phyloP scores from a whole-genome alignment of 345 rosid species.

The Geranium brycei region DNA sequence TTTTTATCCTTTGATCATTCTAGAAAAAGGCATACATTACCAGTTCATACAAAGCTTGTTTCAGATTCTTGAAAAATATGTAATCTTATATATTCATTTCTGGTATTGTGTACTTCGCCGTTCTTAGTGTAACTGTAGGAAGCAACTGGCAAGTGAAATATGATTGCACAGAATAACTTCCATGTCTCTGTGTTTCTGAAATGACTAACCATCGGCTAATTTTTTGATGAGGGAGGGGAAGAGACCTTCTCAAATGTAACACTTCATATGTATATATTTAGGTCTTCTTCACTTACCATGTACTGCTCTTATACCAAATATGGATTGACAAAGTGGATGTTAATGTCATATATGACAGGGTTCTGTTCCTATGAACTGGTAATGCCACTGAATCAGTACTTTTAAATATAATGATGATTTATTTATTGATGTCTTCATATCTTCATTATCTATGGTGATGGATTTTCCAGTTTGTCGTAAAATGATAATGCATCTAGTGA shows the following conservation, averaged over 20 bases:
- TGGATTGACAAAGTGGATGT: neutral
- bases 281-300: neutral
- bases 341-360: neutral
- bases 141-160: too few relatives aligned
- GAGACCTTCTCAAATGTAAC: too few relatives aligned
- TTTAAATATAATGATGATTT: too few relatives aligned
- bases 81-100: too few relatives aligned
- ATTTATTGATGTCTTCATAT: neutral
- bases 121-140: too few relatives aligned
- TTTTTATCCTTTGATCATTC: neutral
- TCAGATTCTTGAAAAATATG: neutral
- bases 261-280: too few relatives aligned
- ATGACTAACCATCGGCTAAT: too few relatives aligned
- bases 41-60: neutral
- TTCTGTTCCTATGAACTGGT: neutral
- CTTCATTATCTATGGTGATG: neutral
- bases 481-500: neutral
- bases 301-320: neutral
- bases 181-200: too few relatives aligned
- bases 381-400: neutral
- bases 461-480: neutral
- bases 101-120: too few relatives aligned
- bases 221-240: neutral
- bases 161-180: too few relatives aligned
- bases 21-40: neutral